Percentiles rank a stretch among this genome's conserved stretches.
Conservation (phyloP, 2,329 filamentous ascomycete species). For the Diaporthe ilicicola region DNA sequence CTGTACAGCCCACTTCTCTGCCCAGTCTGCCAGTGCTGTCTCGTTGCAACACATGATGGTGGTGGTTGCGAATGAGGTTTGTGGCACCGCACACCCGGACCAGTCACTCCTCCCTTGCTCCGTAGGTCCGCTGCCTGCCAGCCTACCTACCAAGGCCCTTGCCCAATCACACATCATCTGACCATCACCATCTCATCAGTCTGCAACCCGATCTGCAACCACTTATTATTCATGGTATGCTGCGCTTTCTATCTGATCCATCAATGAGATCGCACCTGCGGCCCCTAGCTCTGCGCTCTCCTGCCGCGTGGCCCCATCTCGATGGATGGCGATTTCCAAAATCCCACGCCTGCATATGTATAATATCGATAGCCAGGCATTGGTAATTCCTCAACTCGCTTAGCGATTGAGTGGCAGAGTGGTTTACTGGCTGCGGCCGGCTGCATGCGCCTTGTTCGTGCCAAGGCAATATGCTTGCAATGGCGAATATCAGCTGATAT, state of each 20-base stretch:
- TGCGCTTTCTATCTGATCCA: constrained; percentile 2
- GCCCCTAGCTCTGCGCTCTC: background rate
- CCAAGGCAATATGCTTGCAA: background rate
- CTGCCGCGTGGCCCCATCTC: constrained; percentile 3
- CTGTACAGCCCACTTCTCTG: background rate
- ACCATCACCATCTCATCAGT: constrained; percentile 15
- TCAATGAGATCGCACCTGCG: background rate
- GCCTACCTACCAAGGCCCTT: background rate
- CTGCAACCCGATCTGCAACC: constrained; percentile 30
- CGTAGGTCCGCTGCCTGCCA: background rate
- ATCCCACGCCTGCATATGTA: constrained; percentile 14
- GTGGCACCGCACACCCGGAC: background rate
- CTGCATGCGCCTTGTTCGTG: background rate
- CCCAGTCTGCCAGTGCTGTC: constrained; percentile 1
- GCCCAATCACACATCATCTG: constrained; percentile 22
- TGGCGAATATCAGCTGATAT: constrained; percentile 6
- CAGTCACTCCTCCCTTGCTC: background rate
- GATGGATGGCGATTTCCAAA: background rate
- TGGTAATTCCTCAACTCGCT: background rate
- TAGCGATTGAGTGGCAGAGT: background rate
- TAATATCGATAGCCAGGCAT: background rate
- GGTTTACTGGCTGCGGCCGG: too few relatives aligned
- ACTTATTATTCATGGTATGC: background rate
- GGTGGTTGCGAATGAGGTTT: background rate
- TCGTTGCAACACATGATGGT: constrained; percentile 19